Percentiles rank a stretch among this genome's conserved stretches.
Conservation (phyloP, 306 rosid genomes). For the Casuarina equisetifolia region DNA sequence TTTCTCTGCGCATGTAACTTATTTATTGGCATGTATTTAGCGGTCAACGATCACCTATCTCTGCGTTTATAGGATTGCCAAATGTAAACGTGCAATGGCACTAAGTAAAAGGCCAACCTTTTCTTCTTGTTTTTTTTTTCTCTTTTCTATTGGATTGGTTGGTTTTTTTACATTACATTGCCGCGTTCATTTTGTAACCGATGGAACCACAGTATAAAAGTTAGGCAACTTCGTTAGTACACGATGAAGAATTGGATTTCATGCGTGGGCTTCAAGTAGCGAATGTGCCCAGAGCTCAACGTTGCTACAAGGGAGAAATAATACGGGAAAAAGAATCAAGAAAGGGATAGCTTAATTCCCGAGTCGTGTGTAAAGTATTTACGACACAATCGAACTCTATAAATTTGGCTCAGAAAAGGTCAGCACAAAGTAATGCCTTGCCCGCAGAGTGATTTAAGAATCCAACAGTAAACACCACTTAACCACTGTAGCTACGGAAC, state of each 20-base stretch:
- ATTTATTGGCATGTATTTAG: background rate
- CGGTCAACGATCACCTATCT: conserved; percentile 11
- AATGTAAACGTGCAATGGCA: background rate
- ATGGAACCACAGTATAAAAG: background rate
- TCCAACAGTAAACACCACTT: background rate
- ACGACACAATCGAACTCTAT: conserved; percentile 1
- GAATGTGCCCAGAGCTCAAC: background rate
- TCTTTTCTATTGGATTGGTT: background rate
- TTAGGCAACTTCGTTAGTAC: background rate
- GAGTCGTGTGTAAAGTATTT: background rate
- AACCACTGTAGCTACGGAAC: too few species aligned
- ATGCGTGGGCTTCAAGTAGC: too few species aligned
- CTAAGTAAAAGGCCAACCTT: background rate
- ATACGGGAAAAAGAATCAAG: background rate
- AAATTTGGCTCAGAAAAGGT: background rate
- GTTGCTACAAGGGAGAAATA: background rate
- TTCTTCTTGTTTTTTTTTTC: too few species aligned
- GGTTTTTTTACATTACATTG: background rate
- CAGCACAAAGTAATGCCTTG: conserved; percentile 2
- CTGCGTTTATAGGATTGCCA: conserved; percentile 4
- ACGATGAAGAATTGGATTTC: background rate
- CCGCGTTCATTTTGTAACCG: background rate
- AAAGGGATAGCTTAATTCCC: background rate
- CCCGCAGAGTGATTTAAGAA: conserved; percentile 4
- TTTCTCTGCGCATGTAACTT: background rate